phyloP scores from a whole-genome alignment of 345 rosid species.

The Hibiscus trionum region DNA sequence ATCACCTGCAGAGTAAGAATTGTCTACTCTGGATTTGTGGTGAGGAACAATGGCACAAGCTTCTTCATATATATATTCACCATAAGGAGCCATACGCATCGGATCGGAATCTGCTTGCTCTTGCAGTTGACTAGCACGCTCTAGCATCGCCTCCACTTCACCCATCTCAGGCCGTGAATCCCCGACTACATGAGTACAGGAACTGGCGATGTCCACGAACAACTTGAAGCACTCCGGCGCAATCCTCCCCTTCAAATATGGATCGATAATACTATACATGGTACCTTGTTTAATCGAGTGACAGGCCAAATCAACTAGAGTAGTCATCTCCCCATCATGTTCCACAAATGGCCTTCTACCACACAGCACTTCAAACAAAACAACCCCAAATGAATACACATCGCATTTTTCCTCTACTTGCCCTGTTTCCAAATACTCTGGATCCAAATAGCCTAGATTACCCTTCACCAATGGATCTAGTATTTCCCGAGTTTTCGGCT shows the following conservation, averaged over 20 bases:
- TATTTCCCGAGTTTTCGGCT: not conserved
- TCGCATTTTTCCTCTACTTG: constrained; percentile 20
- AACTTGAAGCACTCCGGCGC: constrained; percentile 26
- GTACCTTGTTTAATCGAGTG: constrained; percentile 29
- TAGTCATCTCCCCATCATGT: not conserved
- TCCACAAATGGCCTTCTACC: constrained; percentile 9
- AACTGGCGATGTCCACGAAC: not conserved
- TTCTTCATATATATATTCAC: too few species aligned
- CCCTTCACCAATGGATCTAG: constrained; percentile 14
- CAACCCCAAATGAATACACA: constrained; percentile 30
- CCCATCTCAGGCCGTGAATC: not conserved
- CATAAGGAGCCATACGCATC: too few species aligned
- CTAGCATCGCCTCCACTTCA: not conserved
- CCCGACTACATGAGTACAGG: not conserved
- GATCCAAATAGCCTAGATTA: constrained; percentile 16
- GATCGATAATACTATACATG: constrained; percentile 44
- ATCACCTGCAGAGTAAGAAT: not conserved
- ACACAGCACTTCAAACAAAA: constrained; percentile 24
- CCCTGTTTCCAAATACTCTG: not conserved
- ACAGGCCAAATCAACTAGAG: not conserved
- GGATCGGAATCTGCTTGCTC: not conserved
- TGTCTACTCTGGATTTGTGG: not conserved
- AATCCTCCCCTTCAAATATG: constrained; percentile 34
- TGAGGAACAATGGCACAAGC: not conserved
- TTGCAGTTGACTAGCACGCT: constrained; percentile 9